A percentile compares a stretch with the other conserved stretches of the same genome.
phyloP scores from a whole-genome alignment of 1,139 yeast species.

The Suhomyces maxii region DNA sequence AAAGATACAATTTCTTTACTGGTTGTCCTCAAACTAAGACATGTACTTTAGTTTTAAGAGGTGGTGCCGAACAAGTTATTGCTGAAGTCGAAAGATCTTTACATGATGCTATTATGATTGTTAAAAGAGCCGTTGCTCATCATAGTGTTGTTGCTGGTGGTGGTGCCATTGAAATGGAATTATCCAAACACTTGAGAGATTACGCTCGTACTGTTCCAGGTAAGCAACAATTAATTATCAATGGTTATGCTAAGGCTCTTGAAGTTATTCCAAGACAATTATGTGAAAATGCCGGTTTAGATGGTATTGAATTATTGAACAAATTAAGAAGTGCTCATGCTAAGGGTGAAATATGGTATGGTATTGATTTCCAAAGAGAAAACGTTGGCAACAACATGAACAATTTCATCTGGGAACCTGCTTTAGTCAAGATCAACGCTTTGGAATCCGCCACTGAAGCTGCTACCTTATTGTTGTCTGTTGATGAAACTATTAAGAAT shows the following conservation, averaged over 20 bases:
- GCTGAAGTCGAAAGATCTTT: conserved; percentile 97
- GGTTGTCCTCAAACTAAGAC: conserved; percentile 94
- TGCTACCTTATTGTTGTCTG: conserved; percentile 84
- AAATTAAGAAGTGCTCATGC: conserved; percentile 91
- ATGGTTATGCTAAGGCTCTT: conserved; percentile 90
- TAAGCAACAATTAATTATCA: conserved; percentile 88
- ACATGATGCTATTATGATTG: conserved; percentile 98
- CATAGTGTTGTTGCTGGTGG: conserved; percentile 95
- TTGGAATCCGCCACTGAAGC: conserved; percentile 97
- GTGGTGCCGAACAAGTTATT: conserved; percentile 98
- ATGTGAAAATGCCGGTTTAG: conserved; percentile 98
- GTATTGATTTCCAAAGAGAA: conserved; percentile 88
- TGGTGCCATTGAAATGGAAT: conserved; percentile 98
- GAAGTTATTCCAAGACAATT: conserved; percentile 96
- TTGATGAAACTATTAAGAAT: conserved; percentile 92
- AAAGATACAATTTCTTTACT: conserved; percentile 86
- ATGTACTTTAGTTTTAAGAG: conserved; percentile 89
- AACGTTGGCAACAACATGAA: conserved; percentile 81
- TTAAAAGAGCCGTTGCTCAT: conserved; percentile 88
- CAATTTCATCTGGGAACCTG: conserved; percentile 96
- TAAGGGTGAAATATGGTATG: conserved; percentile 87
- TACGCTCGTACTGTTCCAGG: conserved; percentile 88
- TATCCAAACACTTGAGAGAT: conserved; percentile 85
- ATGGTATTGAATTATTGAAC: conserved; percentile 89
- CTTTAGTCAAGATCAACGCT: conserved; percentile 92